Conservation (phyloP, 2,329 filamentous ascomycete genomes). For the Neoascochyta sp. region DNA sequence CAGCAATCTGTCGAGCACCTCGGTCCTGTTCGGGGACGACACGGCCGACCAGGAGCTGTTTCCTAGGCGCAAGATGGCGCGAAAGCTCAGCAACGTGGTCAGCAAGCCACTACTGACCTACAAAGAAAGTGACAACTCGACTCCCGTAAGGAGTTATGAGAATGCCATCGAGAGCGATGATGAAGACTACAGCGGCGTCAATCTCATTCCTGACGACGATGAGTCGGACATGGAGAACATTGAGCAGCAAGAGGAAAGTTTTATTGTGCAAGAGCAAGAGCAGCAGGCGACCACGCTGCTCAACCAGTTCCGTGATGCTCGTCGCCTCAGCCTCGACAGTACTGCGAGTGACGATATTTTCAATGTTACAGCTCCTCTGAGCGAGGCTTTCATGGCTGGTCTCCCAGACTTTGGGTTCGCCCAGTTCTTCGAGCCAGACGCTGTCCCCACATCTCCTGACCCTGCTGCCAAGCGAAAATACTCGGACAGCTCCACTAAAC, state of each 20-base stretch:
- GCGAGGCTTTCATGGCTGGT: conserved; percentile 21
- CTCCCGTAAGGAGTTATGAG: conserved; percentile 22
- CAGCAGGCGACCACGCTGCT: conserved; percentile 28
- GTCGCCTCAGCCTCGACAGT: conserved; percentile 35
- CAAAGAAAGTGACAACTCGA: conserved; percentile 22
- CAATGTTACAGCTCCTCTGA: conserved; percentile 27
- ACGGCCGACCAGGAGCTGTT: conserved; percentile 30
- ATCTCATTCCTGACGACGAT: conserved; percentile 69
- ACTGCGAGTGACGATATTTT: conserved; percentile 34
- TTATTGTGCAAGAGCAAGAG: conserved; percentile 54
- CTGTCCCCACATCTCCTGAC: conserved; percentile 41
- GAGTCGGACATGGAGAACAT: conserved; percentile 79
- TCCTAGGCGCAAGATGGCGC: conserved; percentile 38
- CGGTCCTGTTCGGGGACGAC: conserved; percentile 36
- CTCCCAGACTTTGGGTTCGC: conserved; percentile 33
- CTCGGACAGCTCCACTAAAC: conserved; percentile 49
- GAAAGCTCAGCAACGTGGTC: conserved; percentile 33
- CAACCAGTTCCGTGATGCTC: conserved; percentile 32
- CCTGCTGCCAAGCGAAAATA: conserved; percentile 33
- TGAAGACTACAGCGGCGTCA: conserved; percentile 66
- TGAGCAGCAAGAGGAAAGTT: conserved; percentile 71
- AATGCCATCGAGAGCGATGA: conserved; percentile 40
- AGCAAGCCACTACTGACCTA: conserved; percentile 37
- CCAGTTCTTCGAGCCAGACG: conserved; percentile 41
- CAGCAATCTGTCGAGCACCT: conserved; percentile 40